Conservation (phyloP, 805 yeast genomes). For the Cyberlindnera maclurae region DNA sequence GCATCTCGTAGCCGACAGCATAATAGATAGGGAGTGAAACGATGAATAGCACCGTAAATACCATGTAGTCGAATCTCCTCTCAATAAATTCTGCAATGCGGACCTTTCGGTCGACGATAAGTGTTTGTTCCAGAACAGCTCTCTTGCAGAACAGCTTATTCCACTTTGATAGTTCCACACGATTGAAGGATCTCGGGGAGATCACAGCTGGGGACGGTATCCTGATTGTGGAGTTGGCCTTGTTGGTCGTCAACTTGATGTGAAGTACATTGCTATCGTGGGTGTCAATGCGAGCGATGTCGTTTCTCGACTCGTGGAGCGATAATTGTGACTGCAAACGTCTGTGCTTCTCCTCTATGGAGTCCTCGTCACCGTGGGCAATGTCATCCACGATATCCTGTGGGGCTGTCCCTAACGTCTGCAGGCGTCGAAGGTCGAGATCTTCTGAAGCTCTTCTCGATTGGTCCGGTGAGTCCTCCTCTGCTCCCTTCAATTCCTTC, state of each 20-base stretch:
- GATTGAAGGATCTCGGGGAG: no score
- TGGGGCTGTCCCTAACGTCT: constrained; percentile 11
- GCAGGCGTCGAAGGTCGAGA: constrained; percentile 4
- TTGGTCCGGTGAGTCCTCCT: no score
- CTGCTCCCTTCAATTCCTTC: not conserved
- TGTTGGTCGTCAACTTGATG: not conserved
- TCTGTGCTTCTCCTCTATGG: constrained; percentile 16
- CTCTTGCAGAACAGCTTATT: constrained; percentile 19
- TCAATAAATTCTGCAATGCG: constrained; percentile 31
- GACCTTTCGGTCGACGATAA: constrained; percentile 14
- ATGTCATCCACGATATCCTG: constrained; percentile 14
- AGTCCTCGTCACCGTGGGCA: constrained; percentile 22
- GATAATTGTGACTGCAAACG: not conserved
- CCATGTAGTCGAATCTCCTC: constrained; percentile 47
- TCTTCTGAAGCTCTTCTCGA: no score
- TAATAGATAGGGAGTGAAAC: constrained; percentile 58
- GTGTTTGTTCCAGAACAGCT: constrained; percentile 14
- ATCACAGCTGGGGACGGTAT: not conserved
- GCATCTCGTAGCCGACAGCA: constrained; percentile 47
- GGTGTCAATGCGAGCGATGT: not conserved
- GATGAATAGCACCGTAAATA: constrained; percentile 41
- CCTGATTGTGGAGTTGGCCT: not conserved
- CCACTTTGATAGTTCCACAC: not conserved
- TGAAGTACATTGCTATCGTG: not conserved
- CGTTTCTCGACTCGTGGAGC: no score